Evolutionary conservation across 2,329 filamentous ascomycete species (phyloP).

Genomic region (Epichloe uncinata): DNA sequence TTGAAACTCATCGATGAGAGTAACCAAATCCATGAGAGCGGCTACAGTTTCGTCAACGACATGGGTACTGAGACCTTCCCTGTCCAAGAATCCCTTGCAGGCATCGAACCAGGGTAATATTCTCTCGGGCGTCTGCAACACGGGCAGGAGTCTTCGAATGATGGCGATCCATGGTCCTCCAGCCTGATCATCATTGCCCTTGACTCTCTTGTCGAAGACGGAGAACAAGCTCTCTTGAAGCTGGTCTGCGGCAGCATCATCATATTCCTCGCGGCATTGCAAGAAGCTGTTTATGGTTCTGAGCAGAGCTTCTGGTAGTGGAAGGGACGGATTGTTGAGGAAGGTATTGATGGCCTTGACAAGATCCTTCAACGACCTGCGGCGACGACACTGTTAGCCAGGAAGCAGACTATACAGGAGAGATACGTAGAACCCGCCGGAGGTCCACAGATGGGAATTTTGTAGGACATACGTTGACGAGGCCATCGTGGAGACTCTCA

Average conservation of each 20-base stretch:
- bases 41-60: conserved; percentile 51
- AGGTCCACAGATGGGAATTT: not conserved
- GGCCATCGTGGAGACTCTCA: conserved; percentile 9
- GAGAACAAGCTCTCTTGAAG: conserved; percentile 59
- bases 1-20: conserved; percentile 46
- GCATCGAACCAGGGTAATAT: conserved; percentile 60
- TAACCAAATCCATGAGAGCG: conserved; percentile 50
- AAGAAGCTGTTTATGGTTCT: conserved; percentile 53
- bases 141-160: conserved; percentile 49
- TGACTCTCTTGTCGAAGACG: conserved; percentile 53
- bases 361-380: conserved; percentile 47
- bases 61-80: conserved; percentile 46
- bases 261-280: conserved; percentile 51
- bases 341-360: conserved; percentile 41
- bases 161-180: conserved; percentile 57
- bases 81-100: conserved; percentile 24
- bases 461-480: conserved; percentile 14
- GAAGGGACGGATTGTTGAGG: conserved; percentile 36
- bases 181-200: conserved; percentile 38
- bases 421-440: not conserved
- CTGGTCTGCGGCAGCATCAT: conserved; percentile 55
- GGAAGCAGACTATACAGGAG: conserved; percentile 6
- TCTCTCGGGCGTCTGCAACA: conserved; percentile 48
- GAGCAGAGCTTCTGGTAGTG: conserved; percentile 53
- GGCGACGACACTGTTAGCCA: conserved; percentile 10